A percentile compares a stretch with the other conserved stretches of the same genome.
Evolutionary conservation across 768 basidiomycete species (phyloP).

Genomic region (Pulveroboletus sp.): DNA sequence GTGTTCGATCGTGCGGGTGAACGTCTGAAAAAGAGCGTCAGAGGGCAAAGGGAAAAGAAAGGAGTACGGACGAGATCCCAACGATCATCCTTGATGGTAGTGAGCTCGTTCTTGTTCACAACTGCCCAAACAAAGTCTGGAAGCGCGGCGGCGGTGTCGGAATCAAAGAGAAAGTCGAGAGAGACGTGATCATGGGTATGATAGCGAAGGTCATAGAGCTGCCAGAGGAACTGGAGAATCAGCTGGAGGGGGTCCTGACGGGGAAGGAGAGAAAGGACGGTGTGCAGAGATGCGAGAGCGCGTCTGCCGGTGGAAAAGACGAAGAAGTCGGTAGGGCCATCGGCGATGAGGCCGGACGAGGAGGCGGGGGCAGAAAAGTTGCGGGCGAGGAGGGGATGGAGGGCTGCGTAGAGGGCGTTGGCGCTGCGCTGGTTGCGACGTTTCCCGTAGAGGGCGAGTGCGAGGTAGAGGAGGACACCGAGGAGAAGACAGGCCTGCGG

Average conservation of each 20-base stretch:
- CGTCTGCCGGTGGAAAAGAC: slow-evolving; percentile 85
- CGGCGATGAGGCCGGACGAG: slow-evolving; percentile 49
- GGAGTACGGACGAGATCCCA: slow-evolving; percentile 79
- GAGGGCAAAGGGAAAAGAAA: not conserved
- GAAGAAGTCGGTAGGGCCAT: slow-evolving; percentile 79
- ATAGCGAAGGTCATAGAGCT: slow-evolving; percentile 75
- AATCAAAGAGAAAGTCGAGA: slow-evolving; percentile 73
- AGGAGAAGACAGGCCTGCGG: slow-evolving; percentile 57
- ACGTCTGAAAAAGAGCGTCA: slow-evolving; percentile 52
- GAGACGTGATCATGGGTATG: slow-evolving; percentile 62
- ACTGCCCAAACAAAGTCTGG: slow-evolving; percentile 81
- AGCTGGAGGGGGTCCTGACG: slow-evolving; percentile 78
- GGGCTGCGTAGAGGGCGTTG: slow-evolving; percentile 60
- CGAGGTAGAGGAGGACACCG: slow-evolving; percentile 52
- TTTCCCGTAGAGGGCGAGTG: slow-evolving; percentile 57
- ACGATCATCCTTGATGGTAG: slow-evolving; percentile 60
- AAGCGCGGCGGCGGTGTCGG: slow-evolving; percentile 35
- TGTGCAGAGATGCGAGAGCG: slow-evolving; percentile 72
- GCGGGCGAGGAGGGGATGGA: slow-evolving; percentile 52
- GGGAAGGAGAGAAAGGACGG: slow-evolving; percentile 71
- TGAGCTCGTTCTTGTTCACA: slow-evolving; percentile 75
- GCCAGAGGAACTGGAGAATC: slow-evolving; percentile 55
- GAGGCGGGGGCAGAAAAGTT: slow-evolving; percentile 73
- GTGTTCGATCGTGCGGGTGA: slow-evolving; percentile 74
- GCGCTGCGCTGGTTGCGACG: slow-evolving; percentile 56